Percentiles rank a stretch among this genome's conserved stretches.
Conservation (phyloP, 2,329 filamentous ascomycete species). For the Sclerotinia minor region DNA sequence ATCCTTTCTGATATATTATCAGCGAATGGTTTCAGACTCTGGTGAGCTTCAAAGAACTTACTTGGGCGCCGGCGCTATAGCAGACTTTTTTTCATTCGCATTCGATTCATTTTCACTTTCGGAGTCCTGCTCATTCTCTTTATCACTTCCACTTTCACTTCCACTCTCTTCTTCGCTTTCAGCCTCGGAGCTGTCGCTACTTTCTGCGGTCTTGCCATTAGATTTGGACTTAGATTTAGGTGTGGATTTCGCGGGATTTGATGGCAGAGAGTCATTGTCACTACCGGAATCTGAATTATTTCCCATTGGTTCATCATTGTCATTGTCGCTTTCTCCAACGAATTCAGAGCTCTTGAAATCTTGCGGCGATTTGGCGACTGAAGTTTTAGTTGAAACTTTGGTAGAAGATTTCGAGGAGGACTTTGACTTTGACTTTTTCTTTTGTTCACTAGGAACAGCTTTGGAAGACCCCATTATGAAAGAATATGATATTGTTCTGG, state of each 20-base stretch:
- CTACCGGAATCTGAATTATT: constrained; percentile 32
- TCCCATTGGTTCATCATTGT: constrained; percentile 29
- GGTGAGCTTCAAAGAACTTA: constrained; percentile 17
- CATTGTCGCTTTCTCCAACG: constrained; percentile 38
- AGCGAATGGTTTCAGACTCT: background rate
- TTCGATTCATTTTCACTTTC: constrained; percentile 21
- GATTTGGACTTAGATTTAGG: constrained; percentile 24
- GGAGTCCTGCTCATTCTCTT: constrained; percentile 40
- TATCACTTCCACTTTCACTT: constrained; percentile 36
- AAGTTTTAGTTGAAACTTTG: constrained; percentile 9
- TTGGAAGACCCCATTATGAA: constrained; percentile 31
- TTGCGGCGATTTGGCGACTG: constrained; percentile 15
- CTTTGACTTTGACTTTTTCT: constrained; percentile 32
- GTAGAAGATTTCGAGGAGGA: constrained; percentile 17
- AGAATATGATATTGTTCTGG: constrained; percentile 4
- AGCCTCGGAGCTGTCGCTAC: constrained; percentile 31
- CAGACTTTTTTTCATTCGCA: constrained; percentile 9
- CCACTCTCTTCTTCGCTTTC: constrained; percentile 37
- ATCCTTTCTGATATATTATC: constrained; percentile 17
- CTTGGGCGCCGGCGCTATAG: constrained; percentile 19
- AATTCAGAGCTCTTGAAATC: constrained; percentile 38
- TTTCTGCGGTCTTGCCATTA: constrained; percentile 36
- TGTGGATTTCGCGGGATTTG: constrained; percentile 23
- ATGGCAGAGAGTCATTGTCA: constrained; percentile 32
- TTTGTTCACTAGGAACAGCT: constrained; percentile 28